Base-by-base conservation (phyloP, 2,329 filamentous ascomycete genomes). In the Penicillium psychrosexuale region DNA sequence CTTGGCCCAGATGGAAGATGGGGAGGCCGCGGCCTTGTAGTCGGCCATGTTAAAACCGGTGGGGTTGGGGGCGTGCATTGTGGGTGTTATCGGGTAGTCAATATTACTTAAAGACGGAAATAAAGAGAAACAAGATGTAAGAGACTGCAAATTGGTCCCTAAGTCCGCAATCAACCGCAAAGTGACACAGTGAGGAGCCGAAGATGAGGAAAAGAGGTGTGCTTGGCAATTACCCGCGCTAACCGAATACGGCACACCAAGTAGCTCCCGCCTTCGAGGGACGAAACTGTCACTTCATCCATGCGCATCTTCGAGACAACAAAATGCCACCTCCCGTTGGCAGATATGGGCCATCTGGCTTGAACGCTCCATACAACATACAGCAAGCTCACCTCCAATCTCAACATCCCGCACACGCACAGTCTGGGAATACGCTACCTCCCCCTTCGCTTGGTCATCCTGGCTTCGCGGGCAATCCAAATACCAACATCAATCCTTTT, bases 31-130 rank as follows among this genome's bases (percentile, higher is more conserved):
- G 61, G 84, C 84, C 72, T 85, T 89, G 76, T 92, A 87, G 76
- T 90, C 88, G 73, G 84, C 85, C 69, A 91, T 82, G 79, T 94
- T 88, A 82, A 97, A 97, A 78, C 93, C 93, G 68, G 93, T 97
- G 76, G 95, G 84, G 82, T 90, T 81, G 79, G 70, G 69, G 57
- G 76, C 71, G 64, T 80, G 75, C 81, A 84, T 83, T 68, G 65
- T 75, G 63, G 28, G 47, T 44, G 19, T 38, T 30, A n/a, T 51
- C n/a, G 8, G 11, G 59, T 15, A 13, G 60, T 60, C 59, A 54
- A 55, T n/a, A 24, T 31, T 43, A 50, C 38, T 22, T 34, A 45
- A 39, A 51, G 36, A 66, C 58, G 60, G 47, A 27, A 27, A 28
- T 27, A 44, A 44, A 52, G 57, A 27, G 28, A 8, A 13, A 54